Base-by-base conservation (phyloP, 768 basidiomycete genomes). In the Naganishia antarctica region DNA sequence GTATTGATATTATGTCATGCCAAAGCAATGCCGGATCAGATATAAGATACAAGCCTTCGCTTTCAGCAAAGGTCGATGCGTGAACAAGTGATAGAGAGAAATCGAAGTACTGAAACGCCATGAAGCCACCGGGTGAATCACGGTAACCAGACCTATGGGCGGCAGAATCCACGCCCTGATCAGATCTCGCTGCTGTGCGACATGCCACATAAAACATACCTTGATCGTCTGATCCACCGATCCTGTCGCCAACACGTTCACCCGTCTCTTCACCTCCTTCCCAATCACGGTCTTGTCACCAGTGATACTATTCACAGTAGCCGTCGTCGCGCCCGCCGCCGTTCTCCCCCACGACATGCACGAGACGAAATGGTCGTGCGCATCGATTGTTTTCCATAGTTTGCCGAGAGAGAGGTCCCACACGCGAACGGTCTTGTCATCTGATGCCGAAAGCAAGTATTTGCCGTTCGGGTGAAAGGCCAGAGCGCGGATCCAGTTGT, bases 401-500 rank as follows among this genome's bases (percentile, higher is more conserved):
- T 90, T 83, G 0, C 91, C 91, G 2, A 87, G 88, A 15, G 47
- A 49, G 37, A 94, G 80, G 71, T 93, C 91, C 91, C 91, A 94
- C 9, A 93, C 83, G 9, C 89, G 85, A 69, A 93, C 84, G 11
- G 89, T 89, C 78, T 91, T 89, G 81, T 94, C 91, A 75, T 94
- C 91, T 13, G 89, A 88, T 4, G 88, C 89, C 9, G 90, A 91
- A n/a, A 94, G 81, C 13, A 94, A 83, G 75, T 85, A 87, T 76
- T 92, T 92, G 16, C 91, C 91, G 11, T 84, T 84, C 0, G 91
- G 91, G 77, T 93, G 91, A 80, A 93, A 93, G 18, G 88, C 85
- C 46, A 94, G 81, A 0, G 86, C 88, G 63, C 90, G 85, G 57
- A 94, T 82, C 91, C 91, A 94, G 70, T 91, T 90, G 76, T 92